These are phyloP conservation scores for Knufia fluminis DNA, from an alignment of 2,329 filamentous ascomycete genomes.

Conservation along the genomic window DNA sequence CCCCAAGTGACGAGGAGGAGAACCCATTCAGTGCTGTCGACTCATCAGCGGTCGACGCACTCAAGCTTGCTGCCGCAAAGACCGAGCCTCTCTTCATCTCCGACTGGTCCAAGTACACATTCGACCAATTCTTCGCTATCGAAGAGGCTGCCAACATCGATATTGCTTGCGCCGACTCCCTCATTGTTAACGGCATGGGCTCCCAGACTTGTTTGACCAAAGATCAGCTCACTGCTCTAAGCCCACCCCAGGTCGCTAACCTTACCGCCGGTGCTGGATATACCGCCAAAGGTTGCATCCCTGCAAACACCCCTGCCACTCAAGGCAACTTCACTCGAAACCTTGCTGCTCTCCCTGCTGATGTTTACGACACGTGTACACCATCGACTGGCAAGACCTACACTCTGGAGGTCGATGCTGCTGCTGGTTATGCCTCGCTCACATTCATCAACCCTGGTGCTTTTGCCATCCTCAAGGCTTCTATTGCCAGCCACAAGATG, in stretches of 20 bases:
- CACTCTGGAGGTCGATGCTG: slow-evolving; percentile 28
- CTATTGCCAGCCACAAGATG: slow-evolving; percentile 38
- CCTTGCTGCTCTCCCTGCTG: slow-evolving; percentile 33
- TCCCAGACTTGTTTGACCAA: slow-evolving; percentile 43
- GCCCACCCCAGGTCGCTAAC: slow-evolving; percentile 25
- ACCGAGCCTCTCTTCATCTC: slow-evolving; percentile 44
- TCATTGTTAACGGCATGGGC: slow-evolving; percentile 56
- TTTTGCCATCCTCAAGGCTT: slow-evolving; percentile 28
- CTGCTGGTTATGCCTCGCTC: slow-evolving; percentile 29
- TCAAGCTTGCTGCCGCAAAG: slow-evolving; percentile 42
- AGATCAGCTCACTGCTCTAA: slow-evolving; percentile 36
- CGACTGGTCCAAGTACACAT: slow-evolving; percentile 49
- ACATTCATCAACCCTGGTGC: slow-evolving; percentile 32
- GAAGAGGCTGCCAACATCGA: slow-evolving; percentile 28
- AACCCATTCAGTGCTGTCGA: slow-evolving; percentile 46
- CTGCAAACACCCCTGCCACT: slow-evolving; percentile 15
- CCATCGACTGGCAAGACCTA: slow-evolving; percentile 16
- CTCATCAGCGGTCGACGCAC: slow-evolving; percentile 32
- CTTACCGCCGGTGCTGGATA: slow-evolving; percentile 23
- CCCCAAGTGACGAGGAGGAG: slow-evolving; percentile 26
- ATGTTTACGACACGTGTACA: slow-evolving; percentile 33
- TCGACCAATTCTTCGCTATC: slow-evolving; percentile 33
- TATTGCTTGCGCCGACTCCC: slow-evolving; percentile 49
- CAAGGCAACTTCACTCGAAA: slow-evolving; percentile 30
- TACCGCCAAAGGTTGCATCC: slow-evolving; percentile 31